These are phyloP conservation scores for Eucalyptus rudis DNA, from an alignment of 345 rosid species.

Conservation along the genomic window DNA sequence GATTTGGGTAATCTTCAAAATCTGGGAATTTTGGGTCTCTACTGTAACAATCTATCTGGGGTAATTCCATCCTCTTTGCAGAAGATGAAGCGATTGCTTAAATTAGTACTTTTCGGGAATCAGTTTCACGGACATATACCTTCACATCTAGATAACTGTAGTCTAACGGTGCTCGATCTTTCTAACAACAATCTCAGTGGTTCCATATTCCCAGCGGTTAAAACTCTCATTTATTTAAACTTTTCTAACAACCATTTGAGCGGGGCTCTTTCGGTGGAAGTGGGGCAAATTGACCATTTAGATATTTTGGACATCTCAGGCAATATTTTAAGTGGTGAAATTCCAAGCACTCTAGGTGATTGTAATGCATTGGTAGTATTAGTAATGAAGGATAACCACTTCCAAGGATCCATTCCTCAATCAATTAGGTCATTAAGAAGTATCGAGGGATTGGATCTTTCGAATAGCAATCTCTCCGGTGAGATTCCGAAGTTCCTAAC, in stretches of 20 bases:
- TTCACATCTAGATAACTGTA: not conserved
- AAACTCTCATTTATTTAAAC: not conserved
- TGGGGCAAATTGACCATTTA: not conserved
- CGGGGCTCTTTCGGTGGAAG: not conserved
- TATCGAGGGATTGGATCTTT: conserved; percentile 11
- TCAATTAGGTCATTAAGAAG: conserved; percentile 9
- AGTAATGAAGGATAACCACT: not conserved
- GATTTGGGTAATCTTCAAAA: conserved; percentile 1
- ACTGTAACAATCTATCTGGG: not conserved
- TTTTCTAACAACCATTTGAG: conserved; percentile 3
- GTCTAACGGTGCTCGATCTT: not conserved
- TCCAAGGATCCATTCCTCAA: conserved; percentile 17
- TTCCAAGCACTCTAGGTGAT: not conserved
- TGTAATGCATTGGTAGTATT: not conserved
- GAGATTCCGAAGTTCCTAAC: conserved; percentile 1
- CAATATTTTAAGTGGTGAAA: rapidly evolving
- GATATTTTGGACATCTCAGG: rapidly evolving
- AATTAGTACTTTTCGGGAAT: too few relatives aligned
- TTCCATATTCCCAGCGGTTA: not conserved
- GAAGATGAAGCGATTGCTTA: too few relatives aligned
- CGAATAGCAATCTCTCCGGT: conserved; percentile 13
- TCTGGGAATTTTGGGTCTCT: not conserved
- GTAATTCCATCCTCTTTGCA: not conserved
- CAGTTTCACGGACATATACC: conserved; percentile 5
- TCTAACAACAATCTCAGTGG: conserved; percentile 6